Evolutionary conservation across 2,329 filamentous ascomycete species (phyloP), one percentile per base, ranked within the genome.

Genomic region (Didymella segeticola): DNA sequence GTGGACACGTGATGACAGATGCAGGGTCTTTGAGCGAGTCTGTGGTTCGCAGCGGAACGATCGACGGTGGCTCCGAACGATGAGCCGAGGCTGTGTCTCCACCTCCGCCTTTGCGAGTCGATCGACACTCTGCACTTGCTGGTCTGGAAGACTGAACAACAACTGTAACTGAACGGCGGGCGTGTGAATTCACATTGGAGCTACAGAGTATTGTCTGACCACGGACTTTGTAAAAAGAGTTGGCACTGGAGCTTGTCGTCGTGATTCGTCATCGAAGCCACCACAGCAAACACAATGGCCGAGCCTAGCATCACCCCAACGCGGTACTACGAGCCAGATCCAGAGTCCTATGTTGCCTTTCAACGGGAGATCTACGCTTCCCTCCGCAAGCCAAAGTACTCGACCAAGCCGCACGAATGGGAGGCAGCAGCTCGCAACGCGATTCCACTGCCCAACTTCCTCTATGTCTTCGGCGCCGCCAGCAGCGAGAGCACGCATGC

Each of bases 381-480:
- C 17, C 69, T 78, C 3, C 65, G 67, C 4, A 66, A 61, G n/a
- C 75, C 75, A 2, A 68, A 71, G 5, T 76, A 72, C 61, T 76
- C 74, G 11, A 78, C 75, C 8, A 76, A 74, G 43, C 74, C 74
- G 2, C 63, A 68, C 27, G 63, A 75, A 71, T 77, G 75, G 74
- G 74, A 77, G 51, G 61, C 63, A 6, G 65, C 70, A 23, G 75
- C 75, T 1, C 63, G 66, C 27, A 60, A 61, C 14, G 63, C 64
- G 9, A 61, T 78, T 0, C 73, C 74, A 0, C 42, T 63, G 30
- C 62, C 68, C n/a, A 77, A 76, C 57, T 78, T 75, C 49, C 65
- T 70, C 27, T 78, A 77, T 42, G 73, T 77, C 14, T 64, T 64
- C 43, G 75, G 75, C 12, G 67, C 73, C 2, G 75, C 75, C n/a